A percentile compares a stretch with the other conserved stretches of the same genome.
Evolutionary conservation across 306 rosid genomes (phyloP).

Genomic region (Prinsepia uniflora): DNA sequence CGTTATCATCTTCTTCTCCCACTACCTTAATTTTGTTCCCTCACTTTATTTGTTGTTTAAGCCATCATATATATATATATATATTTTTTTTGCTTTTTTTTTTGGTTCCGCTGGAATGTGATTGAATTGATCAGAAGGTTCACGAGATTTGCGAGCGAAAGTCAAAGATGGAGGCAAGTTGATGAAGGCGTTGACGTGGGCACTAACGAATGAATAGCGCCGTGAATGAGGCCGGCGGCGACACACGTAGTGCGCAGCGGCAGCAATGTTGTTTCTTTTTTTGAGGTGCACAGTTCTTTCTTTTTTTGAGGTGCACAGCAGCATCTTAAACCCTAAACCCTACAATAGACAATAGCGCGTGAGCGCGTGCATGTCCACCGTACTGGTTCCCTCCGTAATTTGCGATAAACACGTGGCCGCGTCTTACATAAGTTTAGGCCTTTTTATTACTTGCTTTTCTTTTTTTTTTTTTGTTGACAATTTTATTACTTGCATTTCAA

Average conservation of each 20-base stretch:
- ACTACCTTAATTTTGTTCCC: neutral
- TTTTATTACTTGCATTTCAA: neutral
- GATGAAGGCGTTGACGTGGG: neutral
- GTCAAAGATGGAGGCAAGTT: neutral
- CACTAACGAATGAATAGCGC: neutral
- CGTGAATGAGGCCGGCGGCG: too few species aligned
- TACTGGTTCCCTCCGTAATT: neutral
- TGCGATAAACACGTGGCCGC: slow-evolving; percentile 12
- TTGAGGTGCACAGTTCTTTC: too few species aligned
- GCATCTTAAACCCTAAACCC: too few species aligned
- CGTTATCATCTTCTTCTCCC: too few species aligned
- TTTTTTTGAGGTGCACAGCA: too few species aligned
- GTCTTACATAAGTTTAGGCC: neutral
- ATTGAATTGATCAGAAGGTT: neutral
- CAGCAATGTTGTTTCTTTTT: too few species aligned
- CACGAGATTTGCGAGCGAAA: neutral
- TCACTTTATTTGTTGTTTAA: neutral
- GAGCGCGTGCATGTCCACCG: slow-evolving; percentile 2
- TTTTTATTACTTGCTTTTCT: neutral
- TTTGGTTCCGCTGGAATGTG: neutral
- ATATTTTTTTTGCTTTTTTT: neutral
- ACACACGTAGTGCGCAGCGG: too few species aligned
- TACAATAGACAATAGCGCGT: neutral
- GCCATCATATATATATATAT: neutral
- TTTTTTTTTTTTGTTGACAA: too few species aligned